Evolutionary conservation across 257 asterid genomes (phyloP).

Genomic region (Phtheirospermum japonicum): DNA sequence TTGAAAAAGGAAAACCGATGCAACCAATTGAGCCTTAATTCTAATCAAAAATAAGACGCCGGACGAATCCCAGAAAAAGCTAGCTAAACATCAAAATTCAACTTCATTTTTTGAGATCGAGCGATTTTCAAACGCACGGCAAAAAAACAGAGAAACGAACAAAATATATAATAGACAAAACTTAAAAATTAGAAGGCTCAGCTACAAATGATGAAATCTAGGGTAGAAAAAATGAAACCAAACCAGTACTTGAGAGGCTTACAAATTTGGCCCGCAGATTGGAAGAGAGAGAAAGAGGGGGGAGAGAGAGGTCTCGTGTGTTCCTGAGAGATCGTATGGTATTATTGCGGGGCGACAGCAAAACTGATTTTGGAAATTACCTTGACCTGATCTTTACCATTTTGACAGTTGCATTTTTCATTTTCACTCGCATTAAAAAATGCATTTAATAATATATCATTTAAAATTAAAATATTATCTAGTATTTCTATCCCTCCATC

Average conservation of each 20-base stretch:
- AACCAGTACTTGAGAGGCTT: slow-evolving; percentile 43
- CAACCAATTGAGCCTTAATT: slow-evolving; percentile 4
- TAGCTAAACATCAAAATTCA: not conserved
- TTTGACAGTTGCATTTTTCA: too few relatives aligned
- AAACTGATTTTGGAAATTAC: slow-evolving; percentile 12
- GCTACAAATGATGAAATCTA: slow-evolving; percentile 18
- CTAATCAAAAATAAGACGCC: slow-evolving; percentile 3
- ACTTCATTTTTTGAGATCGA: slow-evolving; percentile 35
- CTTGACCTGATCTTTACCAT: slow-evolving; percentile 10
- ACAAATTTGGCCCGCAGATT: slow-evolving; percentile 30
- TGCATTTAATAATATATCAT: too few relatives aligned
- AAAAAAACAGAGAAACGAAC: slow-evolving; percentile 1
- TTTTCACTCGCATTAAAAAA: too few relatives aligned
- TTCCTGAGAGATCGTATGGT: slow-evolving; percentile 30
- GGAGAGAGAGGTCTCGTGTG: slow-evolving; percentile 22
- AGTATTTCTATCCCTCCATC: too few relatives aligned
- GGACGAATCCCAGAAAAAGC: slow-evolving; percentile 14
- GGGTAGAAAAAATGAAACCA: slow-evolving; percentile 23
- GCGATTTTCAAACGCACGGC: slow-evolving; percentile 11
- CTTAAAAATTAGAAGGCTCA: not conserved
- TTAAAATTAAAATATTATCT: too few relatives aligned
- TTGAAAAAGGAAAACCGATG: not conserved
- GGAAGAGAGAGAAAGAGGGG: slow-evolving; percentile 19
- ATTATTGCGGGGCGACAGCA: slow-evolving; percentile 28
- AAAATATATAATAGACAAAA: not conserved